A percentile compares a stretch with the other conserved stretches of the same genome.
Conservation (phyloP, 2,329 filamentous ascomycete genomes). For the Fusarium mundagurra region DNA sequence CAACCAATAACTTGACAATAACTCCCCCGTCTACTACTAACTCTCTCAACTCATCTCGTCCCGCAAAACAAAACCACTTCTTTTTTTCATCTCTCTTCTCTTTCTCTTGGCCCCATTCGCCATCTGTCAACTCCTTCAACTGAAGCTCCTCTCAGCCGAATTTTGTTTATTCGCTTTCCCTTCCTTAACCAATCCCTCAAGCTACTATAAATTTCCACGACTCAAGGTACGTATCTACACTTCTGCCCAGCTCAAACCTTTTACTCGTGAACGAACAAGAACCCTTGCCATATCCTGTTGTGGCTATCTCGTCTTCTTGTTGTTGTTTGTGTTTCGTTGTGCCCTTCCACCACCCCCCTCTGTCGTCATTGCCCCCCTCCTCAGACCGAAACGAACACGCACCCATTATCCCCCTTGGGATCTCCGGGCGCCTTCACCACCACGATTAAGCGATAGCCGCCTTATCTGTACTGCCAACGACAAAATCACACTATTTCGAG, state of each 20-base stretch:
- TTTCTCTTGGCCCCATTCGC: conserved; percentile 34
- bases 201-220: conserved; percentile 20
- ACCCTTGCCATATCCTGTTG: conserved; percentile 3
- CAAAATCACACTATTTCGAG: conserved; percentile 10
- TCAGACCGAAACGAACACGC: conserved; percentile 39
- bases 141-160: conserved; percentile 30
- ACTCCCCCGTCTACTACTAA: conserved; percentile 26
- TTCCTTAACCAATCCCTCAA: conserved; percentile 26
- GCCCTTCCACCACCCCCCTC: conserved; percentile 48
- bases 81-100: conserved; percentile 41
- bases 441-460: conserved; percentile 21
- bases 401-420: conserved; percentile 31
- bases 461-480: conserved; percentile 19
- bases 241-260: not conserved
- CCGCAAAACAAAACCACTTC: conserved; percentile 43
- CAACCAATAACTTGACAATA: conserved; percentile 37
- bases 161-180: conserved; percentile 32
- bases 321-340: conserved; percentile 35
- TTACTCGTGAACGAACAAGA: conserved; percentile 2
- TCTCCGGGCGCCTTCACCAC: conserved; percentile 23
- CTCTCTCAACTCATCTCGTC: conserved; percentile 33
- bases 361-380: conserved; percentile 53
- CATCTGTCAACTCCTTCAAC: conserved; percentile 29
- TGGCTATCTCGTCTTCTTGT: conserved; percentile 10
- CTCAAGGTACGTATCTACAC: conserved; percentile 36